Percentiles rank a stretch among this genome's conserved stretches.
phyloP scores from a whole-genome alignment of 768 basidiomycete genomes.

The Mycena galericulata region DNA sequence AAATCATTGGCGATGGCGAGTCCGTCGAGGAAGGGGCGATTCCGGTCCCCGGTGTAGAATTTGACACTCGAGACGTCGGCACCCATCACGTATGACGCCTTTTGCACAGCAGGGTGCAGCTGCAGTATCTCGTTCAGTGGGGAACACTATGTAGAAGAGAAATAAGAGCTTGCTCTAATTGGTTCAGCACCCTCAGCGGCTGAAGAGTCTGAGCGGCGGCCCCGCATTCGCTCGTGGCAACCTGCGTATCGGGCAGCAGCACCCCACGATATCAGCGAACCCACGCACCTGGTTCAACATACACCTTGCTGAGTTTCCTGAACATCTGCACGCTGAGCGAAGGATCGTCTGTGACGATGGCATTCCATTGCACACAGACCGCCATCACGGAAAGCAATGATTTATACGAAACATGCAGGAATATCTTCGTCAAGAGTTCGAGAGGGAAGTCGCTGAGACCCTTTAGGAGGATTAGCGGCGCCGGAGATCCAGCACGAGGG shows the following conservation, averaged over 20 bases:
- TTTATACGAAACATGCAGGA: conserved; percentile 5
- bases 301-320: conserved; percentile 5
- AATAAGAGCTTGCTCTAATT: neutral
- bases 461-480: neutral
- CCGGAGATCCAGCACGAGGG: neutral
- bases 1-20: neutral
- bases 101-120: neutral
- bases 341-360: neutral
- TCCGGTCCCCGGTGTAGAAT: too few species aligned
- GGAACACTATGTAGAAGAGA: neutral
- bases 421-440: conserved; percentile 4
- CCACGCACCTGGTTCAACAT: conserved; percentile 1
- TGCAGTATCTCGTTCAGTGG: neutral
- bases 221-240: neutral
- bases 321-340: conserved; percentile 3
- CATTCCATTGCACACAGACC: conserved; percentile 7
- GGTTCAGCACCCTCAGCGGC: neutral
- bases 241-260: neutral
- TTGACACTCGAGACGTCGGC: neutral
- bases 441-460: neutral
- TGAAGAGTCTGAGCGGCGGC: neutral
- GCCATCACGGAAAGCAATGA: neutral
- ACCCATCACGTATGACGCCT: neutral
- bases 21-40: too few species aligned
- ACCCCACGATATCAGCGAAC: neutral